Evolutionary conservation across 371 early-diverging fungal genomes (phyloP), one percentile per base, ranked within the genome.

Genomic region (Fennellomyces sp.): DNA sequence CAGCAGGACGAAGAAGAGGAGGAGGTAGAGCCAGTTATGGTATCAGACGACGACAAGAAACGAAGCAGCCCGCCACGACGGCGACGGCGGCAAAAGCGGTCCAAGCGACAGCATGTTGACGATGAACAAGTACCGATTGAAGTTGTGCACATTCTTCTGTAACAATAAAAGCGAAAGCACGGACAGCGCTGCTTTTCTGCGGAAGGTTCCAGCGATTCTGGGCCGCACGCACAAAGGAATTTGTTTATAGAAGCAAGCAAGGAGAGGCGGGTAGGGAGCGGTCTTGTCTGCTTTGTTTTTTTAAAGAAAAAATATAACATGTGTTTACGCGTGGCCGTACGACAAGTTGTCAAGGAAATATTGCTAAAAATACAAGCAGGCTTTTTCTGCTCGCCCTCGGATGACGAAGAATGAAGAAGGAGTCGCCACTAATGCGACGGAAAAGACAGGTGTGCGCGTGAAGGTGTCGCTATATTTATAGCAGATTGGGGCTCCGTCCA

Each of bases 301-400:
- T 8, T 33, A 33, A 33, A 33, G 6, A 6, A 33, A 33, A 33
- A 33, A 33, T 8, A 13, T 8, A 33, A 33, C 35, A 33, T 33
- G 35, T 33, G 35, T 33, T 33, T 33, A 33, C 35, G 6, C 35
- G 35, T 33, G 48, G 25, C 48, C 21, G 21, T 25, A 48, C 25
- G 25, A 2, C 13, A 13, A 13, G 48, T 25, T 25, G 25, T 17
- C 48, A 48, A 48, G 48, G 13, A 12, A 48, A 13, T 48, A 28
- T 52, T 52, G 35, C 52, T 52, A 52, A 28, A 52, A 52, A 52
- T 52, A 52, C 26, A 30, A 52, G 27, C n/a, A 29, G 30, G 15
- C 28, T 31, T 52, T 28, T 17, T 52, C 28, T 17, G 13, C 15
- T 21, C 15, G 26, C 52, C 19, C 25, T 25, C 13, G 48, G 25